Percentiles rank a stretch among this genome's conserved stretches.
These are phyloP conservation scores for Morella rubra DNA, from an alignment of 306 rosid genomes.

Conservation along the genomic window DNA sequence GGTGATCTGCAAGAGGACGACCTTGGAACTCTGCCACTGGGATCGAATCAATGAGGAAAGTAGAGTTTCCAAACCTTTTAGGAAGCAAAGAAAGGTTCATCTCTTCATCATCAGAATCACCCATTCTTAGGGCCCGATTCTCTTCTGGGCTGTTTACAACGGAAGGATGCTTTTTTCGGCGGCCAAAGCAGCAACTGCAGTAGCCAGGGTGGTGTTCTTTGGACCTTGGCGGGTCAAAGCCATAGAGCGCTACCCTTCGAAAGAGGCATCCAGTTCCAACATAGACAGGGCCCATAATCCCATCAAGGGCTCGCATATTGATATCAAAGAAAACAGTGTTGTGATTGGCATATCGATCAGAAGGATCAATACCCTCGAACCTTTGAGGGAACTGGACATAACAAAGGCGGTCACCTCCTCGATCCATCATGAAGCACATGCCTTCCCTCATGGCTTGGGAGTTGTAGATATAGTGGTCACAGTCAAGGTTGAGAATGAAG, in stretches of 20 bases:
- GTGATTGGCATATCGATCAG: slow-evolving; percentile 95
- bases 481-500: slow-evolving; percentile 88
- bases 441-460: slow-evolving; percentile 96
- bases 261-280: slow-evolving; percentile 97
- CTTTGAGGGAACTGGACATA: slow-evolving; percentile 98
- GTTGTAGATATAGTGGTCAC: slow-evolving; percentile 88
- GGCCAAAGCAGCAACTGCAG: slow-evolving; percentile 72
- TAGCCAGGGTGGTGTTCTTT: slow-evolving; percentile 66
- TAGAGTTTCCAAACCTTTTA: slow-evolving; percentile 89
- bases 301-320: slow-evolving; percentile 98
- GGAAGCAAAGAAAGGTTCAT: slow-evolving; percentile 81
- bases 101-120: slow-evolving; percentile 86
- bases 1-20: slow-evolving; percentile 98
- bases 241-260: slow-evolving; percentile 84
- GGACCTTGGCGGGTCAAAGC: slow-evolving; percentile 91
- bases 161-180: slow-evolving; percentile 53
- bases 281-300: slow-evolving; percentile 94
- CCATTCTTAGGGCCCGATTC: slow-evolving; percentile 77
- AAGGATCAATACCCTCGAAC: slow-evolving; percentile 96
- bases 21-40: slow-evolving; percentile 97
- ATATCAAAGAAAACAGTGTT: slow-evolving; percentile 96
- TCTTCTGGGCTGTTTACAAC: slow-evolving; percentile 56
- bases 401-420: slow-evolving; percentile 95
- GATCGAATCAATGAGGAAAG: slow-evolving; percentile 82
- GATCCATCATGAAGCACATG: slow-evolving; percentile 99